Conservation (phyloP, 495 filamentous ascomycete species). For the Trichoderma orchidacearum region DNA sequence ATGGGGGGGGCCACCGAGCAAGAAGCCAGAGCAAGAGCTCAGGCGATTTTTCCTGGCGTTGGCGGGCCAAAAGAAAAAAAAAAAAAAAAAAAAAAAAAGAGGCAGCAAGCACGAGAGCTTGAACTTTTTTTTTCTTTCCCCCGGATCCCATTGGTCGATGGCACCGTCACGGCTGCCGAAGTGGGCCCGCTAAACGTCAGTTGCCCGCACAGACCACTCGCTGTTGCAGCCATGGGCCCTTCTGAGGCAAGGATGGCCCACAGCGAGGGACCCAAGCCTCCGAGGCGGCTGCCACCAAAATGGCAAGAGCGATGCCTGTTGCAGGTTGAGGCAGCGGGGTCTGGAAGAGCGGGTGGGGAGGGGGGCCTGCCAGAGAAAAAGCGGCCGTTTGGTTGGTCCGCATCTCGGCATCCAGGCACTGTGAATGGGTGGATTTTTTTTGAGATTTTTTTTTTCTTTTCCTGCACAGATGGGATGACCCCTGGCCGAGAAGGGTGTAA, state of each 20-base stretch:
- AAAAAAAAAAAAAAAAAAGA: conserved; percentile 7
- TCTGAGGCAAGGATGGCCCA: not conserved
- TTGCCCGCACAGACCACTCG: not conserved
- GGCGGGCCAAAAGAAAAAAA: not conserved
- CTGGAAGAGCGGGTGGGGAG: not conserved
- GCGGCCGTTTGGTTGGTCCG: not conserved
- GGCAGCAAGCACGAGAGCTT: conserved; percentile 2
- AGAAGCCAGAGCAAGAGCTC: conserved; percentile 5
- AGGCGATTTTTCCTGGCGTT: conserved; percentile 3
- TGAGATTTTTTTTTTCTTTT: not conserved
- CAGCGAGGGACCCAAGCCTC: not conserved
- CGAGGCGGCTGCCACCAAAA: not conserved
- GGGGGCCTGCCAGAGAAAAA: not conserved
- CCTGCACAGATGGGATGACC: not conserved
- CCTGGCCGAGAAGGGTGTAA: not conserved
- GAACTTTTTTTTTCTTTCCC: conserved; percentile 19
- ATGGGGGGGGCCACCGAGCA: not conserved
- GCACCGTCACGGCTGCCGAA: not conserved
- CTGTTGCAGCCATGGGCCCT: not conserved
- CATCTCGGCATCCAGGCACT: conserved; percentile 1
- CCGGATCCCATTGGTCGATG: not conserved
- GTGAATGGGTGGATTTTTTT: not conserved
- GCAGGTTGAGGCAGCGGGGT: not conserved
- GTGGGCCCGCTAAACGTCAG: conserved; percentile 3
- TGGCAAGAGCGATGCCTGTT: not conserved